phyloP scores from a whole-genome alignment of 169 alveolate species.

The Cryptosporidium andersoni region DNA sequence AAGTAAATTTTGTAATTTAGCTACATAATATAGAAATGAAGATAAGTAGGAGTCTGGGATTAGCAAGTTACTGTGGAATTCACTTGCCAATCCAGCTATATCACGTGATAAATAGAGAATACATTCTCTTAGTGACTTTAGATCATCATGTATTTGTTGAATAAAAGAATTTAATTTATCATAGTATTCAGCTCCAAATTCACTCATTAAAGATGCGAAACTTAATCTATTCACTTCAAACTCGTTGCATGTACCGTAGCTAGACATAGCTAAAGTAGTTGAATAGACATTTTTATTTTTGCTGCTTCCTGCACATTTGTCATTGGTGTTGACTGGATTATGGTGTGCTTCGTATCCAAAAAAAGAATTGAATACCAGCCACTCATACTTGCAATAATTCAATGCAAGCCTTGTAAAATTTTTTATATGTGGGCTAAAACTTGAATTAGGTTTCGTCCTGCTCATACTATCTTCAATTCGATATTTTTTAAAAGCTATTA shows the following conservation, averaged over 20 bases:
- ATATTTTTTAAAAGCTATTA: conserved; percentile 15
- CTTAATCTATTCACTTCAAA: background rate
- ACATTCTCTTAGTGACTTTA: conserved; percentile 43
- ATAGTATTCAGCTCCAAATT: conserved; percentile 47
- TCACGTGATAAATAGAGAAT: conserved; percentile 52
- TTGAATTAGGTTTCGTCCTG: background rate
- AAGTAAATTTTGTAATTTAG: conserved; percentile 36
- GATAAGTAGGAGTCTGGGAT: conserved; percentile 58
- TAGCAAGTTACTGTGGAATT: conserved; percentile 11
- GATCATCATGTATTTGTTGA: conserved; percentile 18
- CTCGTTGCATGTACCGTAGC: background rate
- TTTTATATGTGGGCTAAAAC: conserved; percentile 21
- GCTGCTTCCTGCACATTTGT: background rate
- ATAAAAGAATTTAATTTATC: background rate
- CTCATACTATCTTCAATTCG: background rate
- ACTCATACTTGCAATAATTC: conserved; percentile 52
- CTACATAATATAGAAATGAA: conserved; percentile 29
- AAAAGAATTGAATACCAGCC: conserved; percentile 51
- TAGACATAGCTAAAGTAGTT: background rate
- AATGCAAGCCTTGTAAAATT: conserved; percentile 37
- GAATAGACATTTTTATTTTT: conserved; percentile 4
- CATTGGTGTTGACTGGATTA: background rate
- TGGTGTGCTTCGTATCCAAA: conserved; percentile 5
- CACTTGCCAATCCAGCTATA: conserved; percentile 18
- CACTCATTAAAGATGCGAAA: conserved; percentile 25